Conservation (phyloP, 805 yeast genomes). For the Komagataella pseudopastoris region DNA sequence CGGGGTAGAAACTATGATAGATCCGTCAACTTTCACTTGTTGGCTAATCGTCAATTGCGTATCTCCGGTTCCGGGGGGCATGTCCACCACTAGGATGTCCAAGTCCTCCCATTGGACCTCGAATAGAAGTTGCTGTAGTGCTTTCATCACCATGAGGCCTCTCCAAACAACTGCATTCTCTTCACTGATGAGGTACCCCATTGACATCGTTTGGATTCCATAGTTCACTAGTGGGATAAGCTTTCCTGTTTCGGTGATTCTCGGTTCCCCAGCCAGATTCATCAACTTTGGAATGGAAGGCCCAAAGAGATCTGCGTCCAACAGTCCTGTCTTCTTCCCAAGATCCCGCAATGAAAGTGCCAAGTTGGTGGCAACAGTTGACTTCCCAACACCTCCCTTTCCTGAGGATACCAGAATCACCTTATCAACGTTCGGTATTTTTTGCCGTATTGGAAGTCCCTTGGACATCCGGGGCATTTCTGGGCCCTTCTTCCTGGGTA, state of each 20-base stretch:
- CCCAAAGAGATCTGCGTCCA: constrained; percentile 78
- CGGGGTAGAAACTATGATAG: constrained; percentile 74
- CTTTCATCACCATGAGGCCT: constrained; percentile 80
- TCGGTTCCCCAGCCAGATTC: constrained; percentile 58
- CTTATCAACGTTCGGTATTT: constrained; percentile 46
- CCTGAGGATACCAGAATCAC: constrained; percentile 61
- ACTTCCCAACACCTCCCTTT: constrained; percentile 76
- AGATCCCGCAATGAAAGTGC: constrained; percentile 44
- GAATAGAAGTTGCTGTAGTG: constrained; percentile 68
- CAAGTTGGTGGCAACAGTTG: constrained; percentile 58
- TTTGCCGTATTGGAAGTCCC: constrained; percentile 41
- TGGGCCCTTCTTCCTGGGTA: constrained; percentile 17
- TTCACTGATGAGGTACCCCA: constrained; percentile 67
- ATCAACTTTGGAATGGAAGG: constrained; percentile 70
- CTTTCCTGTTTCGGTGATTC: constrained; percentile 35
- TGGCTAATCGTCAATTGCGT: constrained; percentile 76
- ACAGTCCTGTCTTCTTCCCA: constrained; percentile 49
- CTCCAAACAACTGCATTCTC: constrained; percentile 74
- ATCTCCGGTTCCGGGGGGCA: constrained; percentile 93
- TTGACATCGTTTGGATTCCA: constrained; percentile 77
- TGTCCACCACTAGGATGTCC: constrained; percentile 62
- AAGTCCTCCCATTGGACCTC: constrained; percentile 66
- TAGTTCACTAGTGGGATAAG: constrained; percentile 57
- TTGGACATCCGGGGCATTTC: constrained; percentile 26
- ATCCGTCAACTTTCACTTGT: constrained; percentile 63